A percentile compares a stretch with the other conserved stretches of the same genome.
phyloP scores from a whole-genome alignment of 2,329 filamentous ascomycete species.

The Scorias spongiosa region DNA sequence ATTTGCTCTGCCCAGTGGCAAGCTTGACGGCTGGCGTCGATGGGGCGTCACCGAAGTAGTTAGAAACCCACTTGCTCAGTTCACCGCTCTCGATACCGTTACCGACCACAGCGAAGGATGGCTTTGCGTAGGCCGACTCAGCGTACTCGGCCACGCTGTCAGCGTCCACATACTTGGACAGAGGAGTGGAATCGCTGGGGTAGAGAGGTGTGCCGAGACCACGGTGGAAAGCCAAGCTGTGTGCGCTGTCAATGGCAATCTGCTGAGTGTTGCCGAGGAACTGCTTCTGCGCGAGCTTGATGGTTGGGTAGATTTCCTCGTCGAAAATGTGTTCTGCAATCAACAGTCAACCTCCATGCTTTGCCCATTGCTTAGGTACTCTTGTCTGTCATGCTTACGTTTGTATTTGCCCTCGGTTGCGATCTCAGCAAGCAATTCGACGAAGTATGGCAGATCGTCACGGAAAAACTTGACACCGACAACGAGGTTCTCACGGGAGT shows the following conservation, averaged over 20 bases:
- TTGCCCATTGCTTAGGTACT: neutral
- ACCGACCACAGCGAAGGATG: slow-evolving; percentile 81
- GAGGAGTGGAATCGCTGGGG: slow-evolving; percentile 54
- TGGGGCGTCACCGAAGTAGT: slow-evolving; percentile 72
- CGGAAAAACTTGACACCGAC: slow-evolving; percentile 89
- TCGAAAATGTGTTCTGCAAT: slow-evolving; percentile 67
- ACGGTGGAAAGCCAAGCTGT: slow-evolving; percentile 79
- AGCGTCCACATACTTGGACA: slow-evolving; percentile 67
- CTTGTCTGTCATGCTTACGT: slow-evolving; percentile 29
- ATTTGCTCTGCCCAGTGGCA: slow-evolving; percentile 56
- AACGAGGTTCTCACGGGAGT: slow-evolving; percentile 85
- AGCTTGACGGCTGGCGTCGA: slow-evolving; percentile 36
- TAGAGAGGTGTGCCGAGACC: slow-evolving; percentile 71
- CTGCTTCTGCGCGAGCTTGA: slow-evolving; percentile 64
- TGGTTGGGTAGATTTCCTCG: slow-evolving; percentile 67
- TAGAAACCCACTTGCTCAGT: slow-evolving; percentile 75
- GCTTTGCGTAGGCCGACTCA: slow-evolving; percentile 66
- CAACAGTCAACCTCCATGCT: slow-evolving; percentile 6
- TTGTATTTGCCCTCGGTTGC: slow-evolving; percentile 76
- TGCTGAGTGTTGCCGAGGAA: slow-evolving; percentile 47
- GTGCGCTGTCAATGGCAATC: slow-evolving; percentile 72
- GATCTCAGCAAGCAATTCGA: slow-evolving; percentile 88
- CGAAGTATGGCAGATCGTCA: slow-evolving; percentile 92
- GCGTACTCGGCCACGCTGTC: slow-evolving; percentile 62
- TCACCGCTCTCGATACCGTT: slow-evolving; percentile 67